phyloP scores from a whole-genome alignment of 73 alveolate species.

The Uronychia binucleata region DNA sequence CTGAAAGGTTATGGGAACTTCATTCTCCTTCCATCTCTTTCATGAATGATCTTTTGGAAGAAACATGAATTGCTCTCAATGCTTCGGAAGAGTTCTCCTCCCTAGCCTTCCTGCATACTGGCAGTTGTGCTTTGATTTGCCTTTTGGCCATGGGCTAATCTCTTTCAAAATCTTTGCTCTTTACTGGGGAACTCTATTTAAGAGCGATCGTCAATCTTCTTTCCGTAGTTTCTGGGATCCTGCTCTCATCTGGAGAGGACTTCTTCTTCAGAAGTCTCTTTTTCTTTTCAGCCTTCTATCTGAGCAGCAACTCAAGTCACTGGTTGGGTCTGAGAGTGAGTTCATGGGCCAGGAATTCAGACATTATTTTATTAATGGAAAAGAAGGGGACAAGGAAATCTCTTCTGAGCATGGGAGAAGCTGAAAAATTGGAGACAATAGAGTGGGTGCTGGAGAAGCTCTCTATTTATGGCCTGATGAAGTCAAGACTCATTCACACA shows the following conservation, averaged over 20 bases:
- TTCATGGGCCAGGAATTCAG: not conserved
- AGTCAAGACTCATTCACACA: conserved; percentile 2
- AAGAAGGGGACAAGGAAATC: not conserved
- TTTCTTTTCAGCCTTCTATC: not conserved
- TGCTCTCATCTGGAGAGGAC: too few relatives aligned
- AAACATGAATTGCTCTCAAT: too few relatives aligned
- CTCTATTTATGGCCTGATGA: not conserved
- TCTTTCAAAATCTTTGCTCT: too few relatives aligned
- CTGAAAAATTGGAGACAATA: not conserved
- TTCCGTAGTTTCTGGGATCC: too few relatives aligned
- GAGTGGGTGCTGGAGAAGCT: conserved; percentile 12
- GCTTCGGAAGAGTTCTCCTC: too few relatives aligned
- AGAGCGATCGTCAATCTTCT: too few relatives aligned
- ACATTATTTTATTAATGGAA: not conserved
- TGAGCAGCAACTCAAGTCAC: not conserved
- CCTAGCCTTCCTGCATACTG: too few relatives aligned
- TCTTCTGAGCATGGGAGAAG: not conserved
- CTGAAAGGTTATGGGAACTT: not conserved
- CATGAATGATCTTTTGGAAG: not conserved
- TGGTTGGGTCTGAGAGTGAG: not conserved
- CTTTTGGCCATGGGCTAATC: too few relatives aligned
- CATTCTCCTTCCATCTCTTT: not conserved
- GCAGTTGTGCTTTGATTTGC: too few relatives aligned
- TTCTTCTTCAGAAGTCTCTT: too few relatives aligned
- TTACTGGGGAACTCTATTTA: not conserved